Conservation (phyloP, 805 yeast genomes). For the Scheffersomyces lignosus region DNA sequence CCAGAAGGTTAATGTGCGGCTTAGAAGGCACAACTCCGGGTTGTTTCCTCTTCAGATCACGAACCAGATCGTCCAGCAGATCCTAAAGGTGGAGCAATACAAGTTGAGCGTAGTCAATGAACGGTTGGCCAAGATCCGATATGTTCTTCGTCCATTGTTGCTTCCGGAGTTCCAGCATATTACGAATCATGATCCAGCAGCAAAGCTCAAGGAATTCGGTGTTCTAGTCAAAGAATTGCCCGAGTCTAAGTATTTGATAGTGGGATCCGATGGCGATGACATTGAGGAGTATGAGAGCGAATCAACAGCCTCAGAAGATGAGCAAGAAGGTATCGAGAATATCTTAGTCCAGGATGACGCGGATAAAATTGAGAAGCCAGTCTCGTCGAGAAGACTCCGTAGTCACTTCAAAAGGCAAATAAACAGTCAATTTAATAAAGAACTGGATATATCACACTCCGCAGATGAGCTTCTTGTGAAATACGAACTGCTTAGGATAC, state of each 20-base stretch:
- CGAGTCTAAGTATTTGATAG: conserved; percentile 29
- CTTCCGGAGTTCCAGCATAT: conserved; percentile 21
- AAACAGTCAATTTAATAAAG: not conserved
- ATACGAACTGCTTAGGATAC: conserved; percentile 19
- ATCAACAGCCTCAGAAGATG: conserved; percentile 1
- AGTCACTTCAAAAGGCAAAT: conserved; percentile 1
- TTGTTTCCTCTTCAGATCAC: conserved; percentile 30
- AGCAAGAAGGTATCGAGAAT: conserved; percentile 7
- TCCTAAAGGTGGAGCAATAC: conserved; percentile 31
- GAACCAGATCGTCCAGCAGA: conserved; percentile 37
- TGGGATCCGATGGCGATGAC: conserved; percentile 5
- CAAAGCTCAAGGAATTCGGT: conserved; percentile 19
- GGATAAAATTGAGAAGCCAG: conserved; percentile 8
- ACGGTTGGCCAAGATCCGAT: conserved; percentile 19
- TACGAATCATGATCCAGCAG: conserved; percentile 8
- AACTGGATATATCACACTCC: not conserved
- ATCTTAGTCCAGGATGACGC: conserved; percentile 20
- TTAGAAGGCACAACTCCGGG: conserved; percentile 27
- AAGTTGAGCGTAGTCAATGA: conserved; percentile 28
- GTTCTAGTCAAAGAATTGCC: conserved; percentile 32
- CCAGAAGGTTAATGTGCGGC: conserved; percentile 21
- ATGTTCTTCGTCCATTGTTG: conserved; percentile 26
- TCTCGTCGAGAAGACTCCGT: not conserved
- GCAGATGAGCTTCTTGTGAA: conserved; percentile 7
- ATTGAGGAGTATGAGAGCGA: conserved; percentile 3